Conservation (phyloP, 202 grass and related monocot genomes). For the Musa balbisiana region DNA sequence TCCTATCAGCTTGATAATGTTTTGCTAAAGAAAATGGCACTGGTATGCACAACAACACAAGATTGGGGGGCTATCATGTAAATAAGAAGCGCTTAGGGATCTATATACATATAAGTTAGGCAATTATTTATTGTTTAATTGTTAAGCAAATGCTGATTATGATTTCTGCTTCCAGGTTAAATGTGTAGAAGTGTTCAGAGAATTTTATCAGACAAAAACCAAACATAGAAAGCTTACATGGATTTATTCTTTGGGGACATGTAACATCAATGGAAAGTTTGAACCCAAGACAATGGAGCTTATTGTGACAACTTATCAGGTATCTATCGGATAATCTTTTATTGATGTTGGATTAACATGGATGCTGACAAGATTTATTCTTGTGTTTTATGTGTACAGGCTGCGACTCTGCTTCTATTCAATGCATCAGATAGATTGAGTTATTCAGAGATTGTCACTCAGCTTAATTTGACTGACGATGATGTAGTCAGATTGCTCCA, state of each 20-base stretch:
- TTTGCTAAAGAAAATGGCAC: not conserved
- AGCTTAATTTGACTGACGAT: conserved; percentile 87
- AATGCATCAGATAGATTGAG: conserved; percentile 72
- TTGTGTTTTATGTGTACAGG: conserved; percentile 38
- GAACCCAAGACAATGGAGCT: conserved; percentile 79
- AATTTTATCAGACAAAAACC: conserved; percentile 92
- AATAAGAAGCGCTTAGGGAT: not conserved
- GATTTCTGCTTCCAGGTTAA: conserved; percentile 42
- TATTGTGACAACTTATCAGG: conserved; percentile 96
- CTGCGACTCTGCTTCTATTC: conserved; percentile 68
- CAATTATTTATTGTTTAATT: too few relatives aligned
- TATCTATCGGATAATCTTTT: conserved; percentile 10
- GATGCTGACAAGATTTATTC: not conserved
- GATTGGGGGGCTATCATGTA: not conserved
- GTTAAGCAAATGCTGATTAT: too few relatives aligned
- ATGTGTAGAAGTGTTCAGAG: conserved; percentile 95
- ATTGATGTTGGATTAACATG: not conserved
- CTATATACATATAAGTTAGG: not conserved
- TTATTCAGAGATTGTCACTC: conserved; percentile 76
- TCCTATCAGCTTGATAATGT: too few relatives aligned
- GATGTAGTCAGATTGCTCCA: conserved; percentile 95
- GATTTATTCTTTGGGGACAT: conserved; percentile 99
- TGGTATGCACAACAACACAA: not conserved
- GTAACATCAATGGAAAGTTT: conserved; percentile 86
- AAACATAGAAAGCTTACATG: conserved; percentile 95